phyloP scores from a whole-genome alignment of 2,329 filamentous ascomycete genomes.

The Bertia moriformis region DNA sequence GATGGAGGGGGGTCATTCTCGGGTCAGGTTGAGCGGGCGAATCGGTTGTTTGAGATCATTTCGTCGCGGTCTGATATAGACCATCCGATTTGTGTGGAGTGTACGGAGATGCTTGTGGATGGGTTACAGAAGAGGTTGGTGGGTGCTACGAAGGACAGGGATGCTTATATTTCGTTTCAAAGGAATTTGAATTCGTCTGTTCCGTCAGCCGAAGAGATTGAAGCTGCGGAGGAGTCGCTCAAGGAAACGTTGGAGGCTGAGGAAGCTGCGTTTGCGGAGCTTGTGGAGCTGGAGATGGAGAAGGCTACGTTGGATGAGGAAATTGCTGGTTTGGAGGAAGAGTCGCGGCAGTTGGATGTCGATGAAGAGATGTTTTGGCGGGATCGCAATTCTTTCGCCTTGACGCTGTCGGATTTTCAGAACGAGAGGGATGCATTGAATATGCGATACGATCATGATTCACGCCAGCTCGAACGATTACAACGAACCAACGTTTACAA shows the following conservation, averaged over 20 bases:
- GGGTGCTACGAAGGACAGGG: constrained; percentile 62
- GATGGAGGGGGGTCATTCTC: constrained; percentile 28
- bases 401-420: constrained; percentile 67
- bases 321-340: constrained; percentile 64
- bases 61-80: constrained; percentile 90
- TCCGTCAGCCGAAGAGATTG: constrained; percentile 63
- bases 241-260: constrained; percentile 50
- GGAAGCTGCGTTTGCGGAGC: constrained; percentile 55
- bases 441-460: constrained; percentile 79
- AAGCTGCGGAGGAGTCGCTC: constrained; percentile 43
- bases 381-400: constrained; percentile 69
- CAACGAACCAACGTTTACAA: constrained; percentile 97
- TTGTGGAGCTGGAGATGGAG: constrained; percentile 65
- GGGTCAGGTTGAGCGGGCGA: constrained; percentile 31
- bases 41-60: constrained; percentile 77
- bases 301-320: constrained; percentile 70
- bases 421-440: constrained; percentile 82
- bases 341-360: constrained; percentile 62
- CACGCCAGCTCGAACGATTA: constrained; percentile 75
- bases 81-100: constrained; percentile 87
- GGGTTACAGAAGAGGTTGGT: constrained; percentile 71
- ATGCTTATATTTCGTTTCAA: constrained; percentile 77
- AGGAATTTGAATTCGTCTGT: constrained; percentile 63
- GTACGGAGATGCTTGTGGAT: constrained; percentile 78
- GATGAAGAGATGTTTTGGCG: constrained; percentile 87